Percentiles rank a stretch among this genome's conserved stretches.
Evolutionary conservation across 768 basidiomycete genomes (phyloP).

Genomic region (Suillus tomentosus): DNA sequence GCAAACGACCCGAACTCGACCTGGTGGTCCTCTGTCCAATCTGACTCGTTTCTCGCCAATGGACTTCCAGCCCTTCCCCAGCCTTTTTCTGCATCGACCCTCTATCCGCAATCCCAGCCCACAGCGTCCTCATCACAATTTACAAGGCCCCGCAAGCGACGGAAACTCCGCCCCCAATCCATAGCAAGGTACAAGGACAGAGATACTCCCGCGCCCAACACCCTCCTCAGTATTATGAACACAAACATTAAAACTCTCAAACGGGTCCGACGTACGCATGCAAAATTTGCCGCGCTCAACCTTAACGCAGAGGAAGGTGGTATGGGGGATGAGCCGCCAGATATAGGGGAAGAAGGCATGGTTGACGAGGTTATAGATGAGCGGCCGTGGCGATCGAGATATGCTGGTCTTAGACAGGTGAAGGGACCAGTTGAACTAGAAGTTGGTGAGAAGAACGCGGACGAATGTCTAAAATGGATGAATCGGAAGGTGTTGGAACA

Average conservation of each 20-base stretch:
- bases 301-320: conserved; percentile 37
- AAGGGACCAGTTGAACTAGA: conserved; percentile 41
- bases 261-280: conserved; percentile 70
- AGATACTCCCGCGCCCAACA: conserved; percentile 33
- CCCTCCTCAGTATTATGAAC: conserved; percentile 72
- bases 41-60: conserved; percentile 60
- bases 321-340: conserved; percentile 37
- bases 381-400: conserved; percentile 50
- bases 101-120: conserved; percentile 7
- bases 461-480: conserved; percentile 72
- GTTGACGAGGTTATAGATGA: conserved; percentile 51
- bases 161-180: conserved; percentile 21
- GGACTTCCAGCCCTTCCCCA: conserved; percentile 60
- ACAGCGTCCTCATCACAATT: conserved; percentile 25
- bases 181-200: conserved; percentile 22
- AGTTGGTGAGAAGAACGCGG: conserved; percentile 60
- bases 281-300: conserved; percentile 64
- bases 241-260: conserved; percentile 75
- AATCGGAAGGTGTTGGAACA: conserved; percentile 82
- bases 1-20: conserved; percentile 52
- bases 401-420: conserved; percentile 15
- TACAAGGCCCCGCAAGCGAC: conserved; percentile 12
- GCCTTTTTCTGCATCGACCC: conserved; percentile 34
- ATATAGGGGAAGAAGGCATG: conserved; percentile 31
- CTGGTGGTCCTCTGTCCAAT: conserved; percentile 78